phyloP scores from a whole-genome alignment of 2,329 filamentous ascomycete genomes.

The Xylaria sp. region DNA sequence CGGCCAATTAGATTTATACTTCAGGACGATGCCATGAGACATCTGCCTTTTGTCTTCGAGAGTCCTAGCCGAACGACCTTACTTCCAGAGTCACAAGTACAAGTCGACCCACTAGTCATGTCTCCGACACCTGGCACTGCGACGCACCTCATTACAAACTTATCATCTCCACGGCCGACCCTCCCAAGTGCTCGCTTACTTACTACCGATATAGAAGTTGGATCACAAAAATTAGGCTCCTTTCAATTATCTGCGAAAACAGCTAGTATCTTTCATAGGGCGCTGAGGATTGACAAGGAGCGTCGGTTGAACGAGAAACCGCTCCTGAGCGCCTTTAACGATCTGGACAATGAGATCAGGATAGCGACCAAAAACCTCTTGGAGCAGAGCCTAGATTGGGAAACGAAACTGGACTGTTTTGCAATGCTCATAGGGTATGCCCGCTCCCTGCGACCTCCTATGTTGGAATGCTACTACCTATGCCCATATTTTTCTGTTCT shows the following conservation, averaged over 20 bases:
- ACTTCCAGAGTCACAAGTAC: conserved; percentile 35
- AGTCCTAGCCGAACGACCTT: conserved; percentile 38
- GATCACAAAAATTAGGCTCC: conserved; percentile 31
- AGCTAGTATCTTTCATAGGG: conserved; percentile 40
- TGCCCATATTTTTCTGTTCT: too few species aligned
- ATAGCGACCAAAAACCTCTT: conserved; percentile 37
- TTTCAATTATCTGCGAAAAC: conserved; percentile 43
- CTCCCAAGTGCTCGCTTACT: conserved; percentile 34
- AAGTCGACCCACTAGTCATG: conserved; percentile 33
- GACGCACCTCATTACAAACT: conserved; percentile 1
- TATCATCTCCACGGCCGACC: conserved; percentile 19
- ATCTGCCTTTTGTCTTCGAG: conserved; percentile 42
- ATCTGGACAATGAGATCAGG: conserved; percentile 40
- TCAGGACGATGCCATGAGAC: conserved; percentile 38
- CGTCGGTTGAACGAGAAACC: conserved; percentile 35
- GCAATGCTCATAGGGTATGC: conserved; percentile 43
- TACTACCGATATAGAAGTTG: conserved; percentile 33
- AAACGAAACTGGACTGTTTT: conserved; percentile 42
- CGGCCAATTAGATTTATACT: conserved; percentile 39
- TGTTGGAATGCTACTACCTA: not conserved
- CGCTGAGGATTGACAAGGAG: conserved; percentile 40
- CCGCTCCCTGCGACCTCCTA: not conserved
- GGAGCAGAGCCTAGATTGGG: conserved; percentile 39
- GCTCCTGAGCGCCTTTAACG: conserved; percentile 35
- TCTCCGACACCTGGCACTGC: conserved; percentile 13